Evolutionary conservation across 2,329 filamentous ascomycete species (phyloP).

Genomic region (Monilinia fructicola): DNA sequence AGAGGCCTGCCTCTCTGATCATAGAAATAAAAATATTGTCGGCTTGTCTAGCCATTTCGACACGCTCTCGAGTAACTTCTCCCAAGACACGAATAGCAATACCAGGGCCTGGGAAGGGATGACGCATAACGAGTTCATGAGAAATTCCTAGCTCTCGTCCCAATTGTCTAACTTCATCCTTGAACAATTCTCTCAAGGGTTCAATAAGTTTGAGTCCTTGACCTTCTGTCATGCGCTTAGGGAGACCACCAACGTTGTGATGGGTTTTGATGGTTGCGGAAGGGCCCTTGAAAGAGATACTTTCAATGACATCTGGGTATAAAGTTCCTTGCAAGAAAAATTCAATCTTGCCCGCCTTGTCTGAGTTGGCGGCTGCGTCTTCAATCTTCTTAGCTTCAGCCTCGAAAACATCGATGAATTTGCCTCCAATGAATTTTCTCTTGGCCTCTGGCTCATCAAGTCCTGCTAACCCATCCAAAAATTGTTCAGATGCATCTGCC

Average conservation of each 20-base stretch:
- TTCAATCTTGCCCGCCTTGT: conserved; percentile 71
- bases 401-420: conserved; percentile 82
- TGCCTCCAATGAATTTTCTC: conserved; percentile 82
- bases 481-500: conserved; percentile 73
- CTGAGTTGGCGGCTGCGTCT: conserved; percentile 64
- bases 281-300: conserved; percentile 71
- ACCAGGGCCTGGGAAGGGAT: conserved; percentile 74
- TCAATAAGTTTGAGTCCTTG: conserved; percentile 68
- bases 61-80: conserved; percentile 76
- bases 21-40: conserved; percentile 76
- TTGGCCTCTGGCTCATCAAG: conserved; percentile 81
- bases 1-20: conserved; percentile 71
- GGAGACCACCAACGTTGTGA: conserved; percentile 68
- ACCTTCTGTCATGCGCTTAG: conserved; percentile 53
- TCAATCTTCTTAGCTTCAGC: conserved; percentile 74
- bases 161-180: conserved; percentile 74
- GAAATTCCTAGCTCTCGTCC: conserved; percentile 70
- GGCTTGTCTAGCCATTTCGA: conserved; percentile 75
- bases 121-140: conserved; percentile 73
- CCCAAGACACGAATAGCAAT: conserved; percentile 72
- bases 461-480: conserved; percentile 74
- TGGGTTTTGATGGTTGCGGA: conserved; percentile 72
- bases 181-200: conserved; percentile 77
- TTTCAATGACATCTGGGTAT: conserved; percentile 63
- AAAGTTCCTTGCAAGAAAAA: conserved; percentile 81